phyloP scores from a whole-genome alignment of 1,139 yeast species.

The Magnusiomyces paraingens region DNA sequence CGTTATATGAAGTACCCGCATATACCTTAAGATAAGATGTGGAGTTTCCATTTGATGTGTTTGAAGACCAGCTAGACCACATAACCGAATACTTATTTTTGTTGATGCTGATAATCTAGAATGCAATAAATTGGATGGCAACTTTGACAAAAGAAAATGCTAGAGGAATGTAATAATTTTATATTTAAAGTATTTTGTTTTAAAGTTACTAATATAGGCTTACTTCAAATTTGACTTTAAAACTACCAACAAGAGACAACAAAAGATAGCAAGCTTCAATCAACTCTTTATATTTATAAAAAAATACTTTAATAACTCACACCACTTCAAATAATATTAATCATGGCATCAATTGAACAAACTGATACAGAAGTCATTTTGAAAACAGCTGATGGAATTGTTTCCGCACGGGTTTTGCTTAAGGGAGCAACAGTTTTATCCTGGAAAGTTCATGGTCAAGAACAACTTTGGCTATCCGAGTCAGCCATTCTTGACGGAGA shows the following conservation, averaged over 20 bases:
- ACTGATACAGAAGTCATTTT: constrained; percentile 54
- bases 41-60: no score
- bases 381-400: constrained; percentile 46
- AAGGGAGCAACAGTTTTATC: constrained; percentile 86
- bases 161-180: no score
- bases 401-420: constrained; percentile 61
- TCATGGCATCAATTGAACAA: constrained; percentile 53
- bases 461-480: constrained; percentile 56
- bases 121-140: no score
- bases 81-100: neutral
- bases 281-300: no score
- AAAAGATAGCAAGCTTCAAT: no score
- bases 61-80: neutral
- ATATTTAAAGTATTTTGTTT: no score
- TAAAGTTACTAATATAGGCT: no score
- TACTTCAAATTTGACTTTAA: no score
- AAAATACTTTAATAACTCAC: no score
- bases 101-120: neutral
- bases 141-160: no score
- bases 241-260: no score
- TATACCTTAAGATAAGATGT: neutral
- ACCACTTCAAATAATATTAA: no score
- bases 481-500: constrained; percentile 81
- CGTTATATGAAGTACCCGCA: constrained; percentile 5
- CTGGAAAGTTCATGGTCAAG: constrained; percentile 67